These are phyloP conservation scores for Candida broadrunensis DNA, from an alignment of 805 yeast species.

Conservation along the genomic window DNA sequence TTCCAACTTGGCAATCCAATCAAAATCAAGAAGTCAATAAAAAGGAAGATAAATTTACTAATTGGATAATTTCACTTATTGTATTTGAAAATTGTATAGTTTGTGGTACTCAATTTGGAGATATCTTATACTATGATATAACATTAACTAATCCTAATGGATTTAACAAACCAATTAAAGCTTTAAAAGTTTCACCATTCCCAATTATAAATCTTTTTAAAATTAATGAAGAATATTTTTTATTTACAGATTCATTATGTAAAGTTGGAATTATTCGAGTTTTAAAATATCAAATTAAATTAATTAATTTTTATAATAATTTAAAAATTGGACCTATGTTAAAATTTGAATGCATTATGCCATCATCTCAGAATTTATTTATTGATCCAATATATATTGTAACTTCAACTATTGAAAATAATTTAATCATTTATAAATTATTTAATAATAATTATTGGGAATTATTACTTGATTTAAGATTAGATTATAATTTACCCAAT, in stretches of 20 bases:
- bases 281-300: conserved; percentile 1
- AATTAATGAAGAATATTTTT: conserved; percentile 14
- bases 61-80: conserved; percentile 24
- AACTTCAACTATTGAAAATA: conserved; percentile 18
- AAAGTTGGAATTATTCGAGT: conserved; percentile 24
- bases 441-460: conserved; percentile 15
- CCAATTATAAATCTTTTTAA: conserved; percentile 17
- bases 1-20: conserved; percentile 11
- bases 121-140: conserved; percentile 5
- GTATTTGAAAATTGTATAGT: conserved; percentile 13
- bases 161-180: conserved; percentile 6
- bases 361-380: conserved; percentile 1
- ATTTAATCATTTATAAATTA: conserved; percentile 19
- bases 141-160: conserved; percentile 14
- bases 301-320: conserved; percentile 11
- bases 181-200: conserved; percentile 19
- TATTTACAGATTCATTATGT: conserved; percentile 28
- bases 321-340: conserved; percentile 13
- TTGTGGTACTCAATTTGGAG: conserved; percentile 33
- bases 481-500: conserved; percentile 10
- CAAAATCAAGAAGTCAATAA: conserved; percentile 8
- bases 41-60: conserved; percentile 7
- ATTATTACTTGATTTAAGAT: conserved; percentile 11
- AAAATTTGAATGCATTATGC: conserved; percentile 1
- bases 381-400: conserved; percentile 19